These are phyloP conservation scores for Paramecium pentaurelia DNA, from an alignment of 73 alveolate species.

Conservation along the genomic window DNA sequence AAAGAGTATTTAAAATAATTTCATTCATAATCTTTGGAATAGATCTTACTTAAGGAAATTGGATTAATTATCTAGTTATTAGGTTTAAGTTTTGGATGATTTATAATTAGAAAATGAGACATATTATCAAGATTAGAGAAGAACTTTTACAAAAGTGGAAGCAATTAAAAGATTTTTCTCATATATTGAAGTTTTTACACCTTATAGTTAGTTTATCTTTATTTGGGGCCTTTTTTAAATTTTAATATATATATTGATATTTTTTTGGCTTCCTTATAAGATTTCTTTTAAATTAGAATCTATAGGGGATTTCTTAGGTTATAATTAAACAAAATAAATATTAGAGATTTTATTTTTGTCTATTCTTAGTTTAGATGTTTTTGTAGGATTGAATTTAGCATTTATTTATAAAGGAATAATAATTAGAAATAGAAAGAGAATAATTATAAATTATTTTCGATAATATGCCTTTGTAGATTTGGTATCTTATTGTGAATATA, in stretches of 20 bases:
- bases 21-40: constrained; percentile 33
- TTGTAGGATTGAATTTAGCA: constrained; percentile 32
- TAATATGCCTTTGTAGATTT: constrained; percentile 14
- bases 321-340: neutral
- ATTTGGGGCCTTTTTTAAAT: constrained; percentile 7
- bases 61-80: neutral
- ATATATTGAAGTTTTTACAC: constrained; percentile 15
- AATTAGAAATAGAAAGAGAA: neutral
- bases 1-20: neutral
- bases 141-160: neutral
- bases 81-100: constrained; percentile 12
- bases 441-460: neutral
- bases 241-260: neutral
- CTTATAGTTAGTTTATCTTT: constrained; percentile 11
- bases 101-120: neutral
- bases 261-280: constrained; percentile 48
- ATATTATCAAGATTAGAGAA: neutral
- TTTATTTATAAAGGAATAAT: constrained; percentile 16
- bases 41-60: constrained; percentile 7
- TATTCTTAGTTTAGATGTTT: neutral
- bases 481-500: neutral
- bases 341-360: neutral
- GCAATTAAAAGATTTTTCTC: neutral
- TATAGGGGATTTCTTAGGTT: neutral
- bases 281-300: neutral